Evolutionary conservation across 768 basidiomycete species (phyloP).

Genomic region (Panellus pusillus): DNA sequence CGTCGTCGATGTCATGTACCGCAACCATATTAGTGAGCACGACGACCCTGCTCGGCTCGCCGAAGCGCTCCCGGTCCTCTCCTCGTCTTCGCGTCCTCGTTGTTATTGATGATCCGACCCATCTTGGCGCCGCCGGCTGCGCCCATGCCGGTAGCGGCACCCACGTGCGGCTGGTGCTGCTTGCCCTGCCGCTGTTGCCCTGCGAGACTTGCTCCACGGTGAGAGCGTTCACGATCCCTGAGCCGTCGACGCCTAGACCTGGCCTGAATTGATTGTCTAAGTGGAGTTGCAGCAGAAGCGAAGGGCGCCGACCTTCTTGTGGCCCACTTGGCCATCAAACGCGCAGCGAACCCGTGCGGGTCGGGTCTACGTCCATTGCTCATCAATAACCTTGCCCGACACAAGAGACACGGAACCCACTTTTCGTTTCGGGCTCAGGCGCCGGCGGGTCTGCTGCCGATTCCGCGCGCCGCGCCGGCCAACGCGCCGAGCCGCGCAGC

Average conservation of each 20-base stretch:
- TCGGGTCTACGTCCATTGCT: too few species aligned
- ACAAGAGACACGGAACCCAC: too few species aligned
- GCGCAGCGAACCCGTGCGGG: constrained; percentile 75
- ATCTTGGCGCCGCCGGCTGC: constrained; percentile 60
- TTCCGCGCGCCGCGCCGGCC: constrained; percentile 27
- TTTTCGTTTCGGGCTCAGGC: constrained; percentile 26
- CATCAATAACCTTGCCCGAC: too few species aligned
- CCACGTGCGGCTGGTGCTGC: constrained; percentile 29
- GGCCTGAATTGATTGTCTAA: constrained; percentile 48
- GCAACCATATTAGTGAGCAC: constrained; percentile 90
- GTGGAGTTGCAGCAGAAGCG: too few species aligned
- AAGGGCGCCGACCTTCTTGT: constrained; percentile 50
- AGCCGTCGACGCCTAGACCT: constrained; percentile 81
- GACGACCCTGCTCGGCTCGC: constrained; percentile 87
- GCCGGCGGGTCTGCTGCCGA: constrained; percentile 34
- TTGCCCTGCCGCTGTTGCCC: constrained; percentile 39
- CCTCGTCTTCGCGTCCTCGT: constrained; percentile 75
- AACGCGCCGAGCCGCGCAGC: constrained; percentile 72
- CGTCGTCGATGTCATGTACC: constrained; percentile 80
- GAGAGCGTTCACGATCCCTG: constrained; percentile 87
- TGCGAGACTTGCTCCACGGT: constrained; percentile 68
- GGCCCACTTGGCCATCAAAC: constrained; percentile 95
- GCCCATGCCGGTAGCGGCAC: constrained; percentile 34
- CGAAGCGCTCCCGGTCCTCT: constrained; percentile 82
- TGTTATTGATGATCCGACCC: constrained; percentile 89